Evolutionary conservation across 768 basidiomycete species (phyloP).

Genomic region (Trametes gibbosa): DNA sequence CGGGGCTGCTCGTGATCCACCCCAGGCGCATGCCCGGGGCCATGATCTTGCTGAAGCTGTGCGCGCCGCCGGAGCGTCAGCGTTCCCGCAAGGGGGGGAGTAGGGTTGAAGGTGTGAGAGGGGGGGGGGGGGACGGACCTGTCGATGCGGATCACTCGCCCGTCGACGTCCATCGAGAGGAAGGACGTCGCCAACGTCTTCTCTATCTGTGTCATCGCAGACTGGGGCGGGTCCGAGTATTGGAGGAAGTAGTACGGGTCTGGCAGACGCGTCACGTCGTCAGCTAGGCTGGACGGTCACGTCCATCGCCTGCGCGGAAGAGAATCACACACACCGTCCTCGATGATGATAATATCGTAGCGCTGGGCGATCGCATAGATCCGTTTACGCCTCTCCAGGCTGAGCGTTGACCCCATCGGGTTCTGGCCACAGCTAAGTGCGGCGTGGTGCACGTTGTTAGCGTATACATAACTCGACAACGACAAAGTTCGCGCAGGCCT

Average conservation of each 20-base stretch:
- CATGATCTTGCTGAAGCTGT: constrained; percentile 48
- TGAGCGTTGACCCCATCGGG: constrained; percentile 48
- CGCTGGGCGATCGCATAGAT: constrained; percentile 47
- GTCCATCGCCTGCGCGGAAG: not conserved
- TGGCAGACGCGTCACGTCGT: constrained; percentile 9
- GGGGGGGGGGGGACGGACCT: not conserved
- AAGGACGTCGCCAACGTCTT: constrained; percentile 34
- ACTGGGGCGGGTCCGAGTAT: constrained; percentile 34
- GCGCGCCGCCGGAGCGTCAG: not conserved
- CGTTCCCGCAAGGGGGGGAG: not conserved
- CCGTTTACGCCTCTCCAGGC: constrained; percentile 39
- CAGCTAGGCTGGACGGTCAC: too few relatives aligned
- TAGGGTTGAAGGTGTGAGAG: too few relatives aligned
- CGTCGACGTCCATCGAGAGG: constrained; percentile 19
- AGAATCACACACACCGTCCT: constrained; percentile 31
- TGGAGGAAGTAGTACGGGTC: constrained; percentile 52
- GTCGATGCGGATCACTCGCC: constrained; percentile 18
- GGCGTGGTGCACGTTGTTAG: too few relatives aligned
- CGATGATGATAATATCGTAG: constrained; percentile 50
- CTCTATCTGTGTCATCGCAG: not conserved
- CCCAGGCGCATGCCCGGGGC: constrained; percentile 54
- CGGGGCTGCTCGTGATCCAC: constrained; percentile 42
- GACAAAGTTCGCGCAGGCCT: too few relatives aligned
- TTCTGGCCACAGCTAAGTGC: constrained; percentile 42
- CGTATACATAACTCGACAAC: too few relatives aligned